Percentiles rank a stretch among this genome's conserved stretches.
Conservation (phyloP, 805 yeast species). For the Kluyveromyces wickerhamii region DNA sequence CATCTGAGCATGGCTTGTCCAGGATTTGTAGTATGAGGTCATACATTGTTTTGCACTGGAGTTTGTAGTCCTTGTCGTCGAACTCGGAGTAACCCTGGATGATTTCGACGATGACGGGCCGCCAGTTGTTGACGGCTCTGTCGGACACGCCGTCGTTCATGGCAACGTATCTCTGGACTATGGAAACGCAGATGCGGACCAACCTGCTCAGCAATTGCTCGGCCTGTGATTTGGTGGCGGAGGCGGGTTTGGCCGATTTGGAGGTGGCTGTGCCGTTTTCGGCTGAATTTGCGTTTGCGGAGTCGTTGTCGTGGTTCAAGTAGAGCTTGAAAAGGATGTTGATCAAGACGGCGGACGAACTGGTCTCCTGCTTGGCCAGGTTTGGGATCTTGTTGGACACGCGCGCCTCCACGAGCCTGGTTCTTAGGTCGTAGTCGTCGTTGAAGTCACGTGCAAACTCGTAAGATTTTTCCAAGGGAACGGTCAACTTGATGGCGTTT, state of each 20-base stretch:
- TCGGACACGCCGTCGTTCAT: conserved; percentile 70
- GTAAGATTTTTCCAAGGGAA: conserved; percentile 59
- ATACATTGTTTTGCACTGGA: conserved; percentile 53
- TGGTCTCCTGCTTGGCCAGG: conserved; percentile 81
- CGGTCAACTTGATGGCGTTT: conserved; percentile 51
- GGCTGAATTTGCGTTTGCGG: conserved; percentile 40
- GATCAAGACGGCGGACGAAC: conserved; percentile 80
- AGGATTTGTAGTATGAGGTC: conserved; percentile 49
- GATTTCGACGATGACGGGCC: conserved; percentile 87
- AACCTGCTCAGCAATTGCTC: conserved; percentile 37
- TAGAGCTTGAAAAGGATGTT: conserved; percentile 74
- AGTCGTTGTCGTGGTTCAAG: conserved; percentile 21
- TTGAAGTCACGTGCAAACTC: conserved; percentile 81
- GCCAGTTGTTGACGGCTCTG: conserved; percentile 77
- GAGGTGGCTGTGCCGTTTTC: conserved; percentile 29
- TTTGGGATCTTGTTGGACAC: conserved; percentile 90
- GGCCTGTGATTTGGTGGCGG: conserved; percentile 39
- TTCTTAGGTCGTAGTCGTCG: conserved; percentile 78
- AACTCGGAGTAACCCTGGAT: conserved; percentile 74
- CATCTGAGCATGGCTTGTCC: conserved; percentile 52
- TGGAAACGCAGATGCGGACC: conserved; percentile 62
- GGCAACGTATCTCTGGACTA: conserved; percentile 59
- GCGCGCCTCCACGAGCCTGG: conserved; percentile 86
- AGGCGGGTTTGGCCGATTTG: background rate
- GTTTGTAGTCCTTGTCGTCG: conserved; percentile 60